phyloP scores from a whole-genome alignment of 2,329 filamentous ascomycete genomes.

The Aspergillus sp. region DNA sequence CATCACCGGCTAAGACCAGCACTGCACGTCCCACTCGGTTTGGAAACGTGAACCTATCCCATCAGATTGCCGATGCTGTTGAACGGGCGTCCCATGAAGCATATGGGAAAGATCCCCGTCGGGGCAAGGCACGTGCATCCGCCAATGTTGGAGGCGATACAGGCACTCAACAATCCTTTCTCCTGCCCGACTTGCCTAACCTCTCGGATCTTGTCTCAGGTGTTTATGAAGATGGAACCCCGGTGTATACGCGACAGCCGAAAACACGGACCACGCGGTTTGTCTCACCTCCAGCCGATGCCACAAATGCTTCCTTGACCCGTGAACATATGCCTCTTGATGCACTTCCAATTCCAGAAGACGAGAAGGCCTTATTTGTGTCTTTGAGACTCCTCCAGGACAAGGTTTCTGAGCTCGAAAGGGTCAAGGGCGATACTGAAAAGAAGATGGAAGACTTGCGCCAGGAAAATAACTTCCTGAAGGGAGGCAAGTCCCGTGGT shows the following conservation, averaged over 20 bases:
- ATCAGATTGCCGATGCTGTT: constrained; percentile 40
- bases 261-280: constrained; percentile 55
- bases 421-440: constrained; percentile 53
- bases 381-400: constrained; percentile 60
- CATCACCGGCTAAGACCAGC: constrained; percentile 41
- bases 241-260: constrained; percentile 54
- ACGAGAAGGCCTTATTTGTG: constrained; percentile 64
- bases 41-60: constrained; percentile 45
- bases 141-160: constrained; percentile 42
- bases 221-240: constrained; percentile 57
- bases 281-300: constrained; percentile 46
- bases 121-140: constrained; percentile 25
- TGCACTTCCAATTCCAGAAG: constrained; percentile 57
- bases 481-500: constrained; percentile 39
- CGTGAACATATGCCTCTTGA: constrained; percentile 51
- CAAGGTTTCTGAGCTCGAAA: constrained; percentile 57
- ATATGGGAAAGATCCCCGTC: constrained; percentile 32
- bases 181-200: constrained; percentile 61
- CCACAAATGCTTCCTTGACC: constrained; percentile 30
- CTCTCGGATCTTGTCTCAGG: constrained; percentile 62
- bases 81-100: constrained; percentile 38
- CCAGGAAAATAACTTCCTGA: constrained; percentile 52
- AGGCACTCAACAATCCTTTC: constrained; percentile 59
- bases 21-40: constrained; percentile 58
- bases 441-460: constrained; percentile 52